These are phyloP conservation scores for Russula virescens DNA, from an alignment of 768 basidiomycete genomes.

Conservation along the genomic window DNA sequence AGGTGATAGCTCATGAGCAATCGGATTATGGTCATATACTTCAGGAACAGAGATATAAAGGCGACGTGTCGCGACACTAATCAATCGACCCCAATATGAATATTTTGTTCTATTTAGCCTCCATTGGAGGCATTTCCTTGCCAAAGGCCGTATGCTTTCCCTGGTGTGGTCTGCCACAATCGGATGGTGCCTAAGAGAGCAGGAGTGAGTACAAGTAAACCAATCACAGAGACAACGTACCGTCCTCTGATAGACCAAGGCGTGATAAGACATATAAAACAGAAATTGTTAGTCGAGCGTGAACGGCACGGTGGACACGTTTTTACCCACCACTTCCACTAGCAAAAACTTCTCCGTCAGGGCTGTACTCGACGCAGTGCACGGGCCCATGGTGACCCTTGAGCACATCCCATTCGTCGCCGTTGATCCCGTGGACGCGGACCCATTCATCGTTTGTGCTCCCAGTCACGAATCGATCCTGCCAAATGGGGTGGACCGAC, in stretches of 20 bases:
- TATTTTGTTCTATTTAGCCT: slow-evolving; percentile 26
- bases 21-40: slow-evolving; percentile 2
- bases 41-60: slow-evolving; percentile 11
- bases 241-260: slow-evolving; percentile 53
- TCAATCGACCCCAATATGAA: slow-evolving; percentile 9
- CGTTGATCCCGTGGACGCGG: slow-evolving; percentile 83
- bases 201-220: slow-evolving; percentile 14
- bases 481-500: slow-evolving; percentile 84
- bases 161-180: slow-evolving; percentile 95
- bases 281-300: slow-evolving; percentile 12
- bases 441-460: slow-evolving; percentile 94
- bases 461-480: slow-evolving; percentile 91
- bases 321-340: slow-evolving; percentile 85
- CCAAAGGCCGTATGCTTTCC: slow-evolving; percentile 90
- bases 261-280: slow-evolving; percentile 15
- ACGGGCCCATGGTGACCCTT: slow-evolving; percentile 99
- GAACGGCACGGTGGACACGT: neutral
- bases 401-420: slow-evolving; percentile 83
- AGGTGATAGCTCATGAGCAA: neutral
- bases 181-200: slow-evolving; percentile 73
- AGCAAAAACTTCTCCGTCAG: slow-evolving; percentile 96
- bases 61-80: slow-evolving; percentile 8
- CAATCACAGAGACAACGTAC: slow-evolving; percentile 36
- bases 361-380: slow-evolving; percentile 88
- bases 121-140: slow-evolving; percentile 49